Evolutionary conservation across 192 early-diverging fungal genomes (phyloP).

Genomic region (Backusella macrospora): DNA sequence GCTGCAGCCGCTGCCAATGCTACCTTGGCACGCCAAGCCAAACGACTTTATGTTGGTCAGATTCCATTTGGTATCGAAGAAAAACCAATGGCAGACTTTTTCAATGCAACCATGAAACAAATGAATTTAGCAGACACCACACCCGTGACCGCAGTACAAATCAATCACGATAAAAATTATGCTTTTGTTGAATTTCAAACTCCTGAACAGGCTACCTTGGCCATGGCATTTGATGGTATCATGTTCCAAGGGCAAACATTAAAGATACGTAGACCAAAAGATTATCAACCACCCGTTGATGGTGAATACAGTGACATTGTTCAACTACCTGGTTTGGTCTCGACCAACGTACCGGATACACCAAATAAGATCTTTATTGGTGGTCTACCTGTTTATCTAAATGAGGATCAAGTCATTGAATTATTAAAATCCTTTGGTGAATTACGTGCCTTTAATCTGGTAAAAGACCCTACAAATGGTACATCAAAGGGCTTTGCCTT

Average conservation of each 20-base stretch:
- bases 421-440: slow-evolving; percentile 93
- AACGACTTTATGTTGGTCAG: slow-evolving; percentile 91
- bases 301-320: slow-evolving; percentile 51
- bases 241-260: slow-evolving; percentile 79
- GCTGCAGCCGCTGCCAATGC: slow-evolving; percentile 56
- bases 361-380: slow-evolving; percentile 95
- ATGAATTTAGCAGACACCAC: slow-evolving; percentile 71
- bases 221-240: slow-evolving; percentile 93
- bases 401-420: slow-evolving; percentile 93
- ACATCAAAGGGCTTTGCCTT: slow-evolving; percentile 86
- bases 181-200: slow-evolving; percentile 94
- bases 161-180: slow-evolving; percentile 94
- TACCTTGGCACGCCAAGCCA: slow-evolving; percentile 72
- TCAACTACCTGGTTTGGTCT: slow-evolving; percentile 78
- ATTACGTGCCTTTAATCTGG: slow-evolving; percentile 89
- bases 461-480: slow-evolving; percentile 69
- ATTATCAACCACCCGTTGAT: slow-evolving; percentile 75
- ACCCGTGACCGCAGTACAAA: slow-evolving; percentile 80
- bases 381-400: slow-evolving; percentile 85
- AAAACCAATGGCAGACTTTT: slow-evolving; percentile 77
- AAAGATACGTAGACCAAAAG: slow-evolving; percentile 94
- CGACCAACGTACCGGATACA: slow-evolving; percentile 88
- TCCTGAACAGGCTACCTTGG: slow-evolving; percentile 86
- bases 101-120: slow-evolving; percentile 84
- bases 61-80: slow-evolving; percentile 81